These are phyloP conservation scores for Trametes meyenii DNA, from an alignment of 768 basidiomycete species.

Conservation along the genomic window DNA sequence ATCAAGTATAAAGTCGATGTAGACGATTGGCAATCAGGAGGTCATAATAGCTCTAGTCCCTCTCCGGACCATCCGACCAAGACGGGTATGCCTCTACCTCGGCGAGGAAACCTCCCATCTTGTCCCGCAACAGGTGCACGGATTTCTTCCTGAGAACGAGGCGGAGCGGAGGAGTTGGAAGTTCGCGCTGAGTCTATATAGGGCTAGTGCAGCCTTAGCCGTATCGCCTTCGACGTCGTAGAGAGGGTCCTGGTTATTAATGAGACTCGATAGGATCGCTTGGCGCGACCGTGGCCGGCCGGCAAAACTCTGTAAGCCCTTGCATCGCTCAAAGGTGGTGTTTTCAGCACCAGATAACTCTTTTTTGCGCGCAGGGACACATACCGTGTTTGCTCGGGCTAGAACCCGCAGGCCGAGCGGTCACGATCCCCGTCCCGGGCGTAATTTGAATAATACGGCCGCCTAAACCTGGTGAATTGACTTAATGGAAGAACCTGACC, in stretches of 20 bases:
- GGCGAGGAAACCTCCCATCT: conserved; percentile 4
- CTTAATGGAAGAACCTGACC: conserved; percentile 34
- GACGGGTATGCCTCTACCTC: conserved; percentile 21
- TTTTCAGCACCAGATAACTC: neutral
- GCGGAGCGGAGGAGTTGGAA: conserved; percentile 21
- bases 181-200: conserved; percentile 23
- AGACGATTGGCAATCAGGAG: no score
- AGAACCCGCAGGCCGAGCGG: conserved; percentile 26
- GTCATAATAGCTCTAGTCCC: neutral
- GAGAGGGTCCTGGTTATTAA: neutral
- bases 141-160: conserved; percentile 15
- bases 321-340: conserved; percentile 27
- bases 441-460: conserved; percentile 45
- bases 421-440: conserved; percentile 35
- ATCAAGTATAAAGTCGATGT: no score
- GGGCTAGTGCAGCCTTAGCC: conserved; percentile 20
- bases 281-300: neutral
- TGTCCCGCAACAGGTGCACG: neutral
- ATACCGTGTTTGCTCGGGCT: conserved; percentile 28
- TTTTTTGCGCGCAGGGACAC: neutral
- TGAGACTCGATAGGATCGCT: neutral
- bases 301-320: conserved; percentile 41
- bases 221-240: conserved; percentile 18
- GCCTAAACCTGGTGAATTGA: conserved; percentile 25
- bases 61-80: conserved; percentile 14